Base-by-base conservation (phyloP, 352 stramenopile genomes). In the Phytophthora chlamydospora region DNA sequence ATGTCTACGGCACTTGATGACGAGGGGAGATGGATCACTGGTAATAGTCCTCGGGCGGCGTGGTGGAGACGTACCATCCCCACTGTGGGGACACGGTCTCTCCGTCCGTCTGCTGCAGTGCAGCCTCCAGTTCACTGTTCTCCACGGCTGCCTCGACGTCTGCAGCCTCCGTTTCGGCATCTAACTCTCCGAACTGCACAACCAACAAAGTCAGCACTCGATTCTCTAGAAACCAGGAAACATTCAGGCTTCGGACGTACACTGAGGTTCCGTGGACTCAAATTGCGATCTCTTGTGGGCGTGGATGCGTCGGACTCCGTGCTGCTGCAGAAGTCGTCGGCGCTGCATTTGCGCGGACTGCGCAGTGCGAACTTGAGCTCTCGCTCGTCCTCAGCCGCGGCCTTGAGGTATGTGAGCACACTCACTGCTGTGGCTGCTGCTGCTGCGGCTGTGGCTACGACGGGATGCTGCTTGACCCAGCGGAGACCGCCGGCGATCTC, bases 21-120 rank as follows among this genome's bases (percentile, higher is more conserved):
- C 13, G 14, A n/a, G 12, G 19, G 24, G 21, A 7, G 24, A 16
- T 29, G n/a, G 59, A 44, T 57, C 64, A 79, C 8, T 63, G 40
- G 59, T 91, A 91, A 57, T 89, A 78, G 44, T 93, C 84, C 32
- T 91, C 82, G 14, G 84, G 84, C 3, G 84, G 84, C 5, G 84
- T 93, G 14, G 76, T 90, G 21, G 84, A 93, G 33, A 93, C 84
- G 54, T 93, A 93, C 84, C 84, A 93, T 24, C 84, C 84, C 84
- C 84, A 93, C 39, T 91, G 81, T 1, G 84, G 84, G 8, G 84
- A 93, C 8, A 65, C 62, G 11, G 72, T 64, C 31, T 80, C 70
- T 54, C 85, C 74, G 4, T 77, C 70, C 10, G 69, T 64, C 58
- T 82, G 66, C 6, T 57, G n/a, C 40, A 75, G n/a, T 1, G 55